Conservation (phyloP, 352 stramenopile species). For the Phytopythium oedochilum region DNA sequence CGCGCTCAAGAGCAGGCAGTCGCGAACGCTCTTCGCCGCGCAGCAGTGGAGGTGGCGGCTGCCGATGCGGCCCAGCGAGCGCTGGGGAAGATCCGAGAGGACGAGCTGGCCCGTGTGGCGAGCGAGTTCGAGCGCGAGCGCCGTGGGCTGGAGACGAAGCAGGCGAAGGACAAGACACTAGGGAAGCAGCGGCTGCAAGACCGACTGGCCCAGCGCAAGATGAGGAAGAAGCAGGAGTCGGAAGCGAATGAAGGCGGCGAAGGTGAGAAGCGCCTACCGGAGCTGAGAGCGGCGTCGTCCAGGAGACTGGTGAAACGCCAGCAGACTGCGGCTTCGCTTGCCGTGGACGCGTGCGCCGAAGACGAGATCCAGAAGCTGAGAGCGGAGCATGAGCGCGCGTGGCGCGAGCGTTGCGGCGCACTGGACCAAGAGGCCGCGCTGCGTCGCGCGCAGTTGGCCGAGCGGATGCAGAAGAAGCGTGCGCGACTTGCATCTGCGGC, state of each 20-base stretch:
- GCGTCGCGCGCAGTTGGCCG: constrained; percentile 17
- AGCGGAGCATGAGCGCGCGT: constrained; percentile 19
- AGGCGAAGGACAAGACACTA: constrained; percentile 1
- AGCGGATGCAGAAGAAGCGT: constrained; percentile 28
- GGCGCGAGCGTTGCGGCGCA: constrained; percentile 12
- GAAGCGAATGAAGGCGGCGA: too few relatives aligned
- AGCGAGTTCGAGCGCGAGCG: constrained; percentile 15
- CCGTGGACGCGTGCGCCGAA: constrained; percentile 10
- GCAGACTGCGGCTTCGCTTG: constrained; percentile 4
- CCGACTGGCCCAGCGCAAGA: constrained; percentile 21
- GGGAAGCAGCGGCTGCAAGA: constrained; percentile 16
- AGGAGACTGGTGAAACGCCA: neutral
- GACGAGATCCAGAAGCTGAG: constrained; percentile 23
- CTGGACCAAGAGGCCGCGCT: constrained; percentile 24
- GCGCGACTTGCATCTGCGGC: constrained; percentile 1
- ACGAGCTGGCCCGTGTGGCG: constrained; percentile 25
- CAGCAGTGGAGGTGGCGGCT: constrained; percentile 15
- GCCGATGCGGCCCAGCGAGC: constrained; percentile 22
- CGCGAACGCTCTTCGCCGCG: constrained; percentile 3
- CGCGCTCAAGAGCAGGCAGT: neutral
- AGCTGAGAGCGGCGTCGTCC: neutral
- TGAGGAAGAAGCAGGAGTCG: constrained; percentile 7
- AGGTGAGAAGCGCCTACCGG: neutral
- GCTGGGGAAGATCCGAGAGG: constrained; percentile 18
- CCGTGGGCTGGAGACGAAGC: neutral